These are phyloP conservation scores for Phytophthora hybrid DNA, from an alignment of 352 stramenopile species.

Conservation along the genomic window DNA sequence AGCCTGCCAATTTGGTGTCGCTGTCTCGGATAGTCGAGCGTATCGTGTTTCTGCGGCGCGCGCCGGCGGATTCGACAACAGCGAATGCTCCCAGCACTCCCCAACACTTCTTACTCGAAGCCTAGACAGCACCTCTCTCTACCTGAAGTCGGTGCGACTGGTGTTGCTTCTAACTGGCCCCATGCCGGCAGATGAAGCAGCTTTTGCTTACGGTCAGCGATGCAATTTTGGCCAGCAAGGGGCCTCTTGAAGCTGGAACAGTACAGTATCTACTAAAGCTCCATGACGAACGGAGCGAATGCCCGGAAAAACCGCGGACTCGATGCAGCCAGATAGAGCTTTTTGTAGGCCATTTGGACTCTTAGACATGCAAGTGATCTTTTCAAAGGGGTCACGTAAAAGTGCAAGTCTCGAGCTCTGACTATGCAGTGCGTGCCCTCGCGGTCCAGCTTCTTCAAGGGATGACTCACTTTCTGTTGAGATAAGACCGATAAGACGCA, in stretches of 20 bases:
- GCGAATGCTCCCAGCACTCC: background rate
- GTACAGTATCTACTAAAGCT: background rate
- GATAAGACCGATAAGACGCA: background rate
- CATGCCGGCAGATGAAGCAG: background rate
- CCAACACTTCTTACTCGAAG: too few relatives aligned
- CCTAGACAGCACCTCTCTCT: too few relatives aligned
- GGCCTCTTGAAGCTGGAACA: background rate
- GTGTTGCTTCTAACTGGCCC: too few relatives aligned
- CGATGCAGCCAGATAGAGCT: too few relatives aligned
- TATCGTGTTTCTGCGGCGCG: background rate
- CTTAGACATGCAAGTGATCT: too few relatives aligned
- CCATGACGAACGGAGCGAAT: background rate
- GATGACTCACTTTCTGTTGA: background rate
- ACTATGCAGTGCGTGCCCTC: background rate
- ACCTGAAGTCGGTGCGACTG: too few relatives aligned
- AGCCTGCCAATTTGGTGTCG: background rate
- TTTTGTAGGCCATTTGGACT: too few relatives aligned
- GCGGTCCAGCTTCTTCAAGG: background rate
- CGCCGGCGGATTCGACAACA: background rate
- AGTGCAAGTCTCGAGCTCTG: background rate
- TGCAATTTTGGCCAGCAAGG: background rate
- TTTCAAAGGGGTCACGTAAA: too few relatives aligned
- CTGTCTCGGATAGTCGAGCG: background rate
- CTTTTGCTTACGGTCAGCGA: background rate
- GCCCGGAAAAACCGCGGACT: background rate